Conservation (phyloP, 2,329 filamentous ascomycete genomes). For the Penicillium freii region DNA sequence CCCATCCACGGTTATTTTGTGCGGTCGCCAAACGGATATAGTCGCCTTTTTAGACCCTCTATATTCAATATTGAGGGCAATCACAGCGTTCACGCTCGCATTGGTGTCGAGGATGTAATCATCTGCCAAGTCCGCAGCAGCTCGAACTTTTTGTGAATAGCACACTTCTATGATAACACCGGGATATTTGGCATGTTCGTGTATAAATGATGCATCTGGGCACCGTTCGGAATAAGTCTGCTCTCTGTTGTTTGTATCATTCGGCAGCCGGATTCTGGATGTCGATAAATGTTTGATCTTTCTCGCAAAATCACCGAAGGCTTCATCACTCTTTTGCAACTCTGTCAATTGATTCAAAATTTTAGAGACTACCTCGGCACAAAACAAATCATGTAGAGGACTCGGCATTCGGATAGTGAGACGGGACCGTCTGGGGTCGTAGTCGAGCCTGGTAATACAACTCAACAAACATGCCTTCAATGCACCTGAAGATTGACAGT, state of each 20-base stretch:
- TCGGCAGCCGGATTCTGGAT: not conserved
- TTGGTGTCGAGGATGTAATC: slow-evolving; percentile 8
- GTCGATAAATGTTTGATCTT: not conserved
- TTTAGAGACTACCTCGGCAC: not conserved
- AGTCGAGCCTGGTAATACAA: slow-evolving; percentile 7
- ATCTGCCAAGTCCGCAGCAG: slow-evolving; percentile 8
- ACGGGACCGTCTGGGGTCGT: slow-evolving; percentile 4
- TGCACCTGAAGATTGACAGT: not conserved
- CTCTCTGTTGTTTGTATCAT: not conserved
- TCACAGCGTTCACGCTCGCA: slow-evolving; percentile 4
- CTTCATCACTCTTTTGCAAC: not conserved
- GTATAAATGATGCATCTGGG: slow-evolving; percentile 1
- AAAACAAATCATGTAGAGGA: slow-evolving; percentile 3
- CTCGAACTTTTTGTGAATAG: slow-evolving; percentile 6
- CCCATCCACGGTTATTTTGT: slow-evolving; percentile 1
- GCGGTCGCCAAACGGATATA: slow-evolving; percentile 7
- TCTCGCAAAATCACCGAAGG: slow-evolving; percentile 2
- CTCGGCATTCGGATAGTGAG: slow-evolving; percentile 10
- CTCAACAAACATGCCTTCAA: not conserved
- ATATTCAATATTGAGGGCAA: slow-evolving; percentile 10
- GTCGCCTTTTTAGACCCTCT: slow-evolving; percentile 7
- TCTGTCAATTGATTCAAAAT: not conserved
- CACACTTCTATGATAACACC: slow-evolving; percentile 10
- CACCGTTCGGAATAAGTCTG: not conserved
- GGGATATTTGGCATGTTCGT: not conserved